A percentile compares a stretch with the other conserved stretches of the same genome.
Evolutionary conservation across 2,329 filamentous ascomycete genomes (phyloP).

Genomic region (Cladophialophora yegresii): DNA sequence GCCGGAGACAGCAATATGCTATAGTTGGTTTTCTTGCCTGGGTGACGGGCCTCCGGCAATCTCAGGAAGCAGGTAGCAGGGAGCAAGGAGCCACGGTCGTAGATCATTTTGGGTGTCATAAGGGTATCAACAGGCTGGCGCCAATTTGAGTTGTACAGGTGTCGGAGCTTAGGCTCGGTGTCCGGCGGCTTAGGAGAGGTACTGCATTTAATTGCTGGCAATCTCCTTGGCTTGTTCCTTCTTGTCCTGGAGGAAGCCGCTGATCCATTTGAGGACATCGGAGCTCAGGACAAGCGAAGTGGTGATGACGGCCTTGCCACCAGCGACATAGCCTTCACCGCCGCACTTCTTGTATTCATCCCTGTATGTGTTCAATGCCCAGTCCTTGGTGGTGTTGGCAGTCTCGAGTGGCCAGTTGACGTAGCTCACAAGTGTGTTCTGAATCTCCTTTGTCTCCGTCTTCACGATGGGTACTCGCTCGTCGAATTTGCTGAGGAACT

Average conservation of each 20-base stretch:
- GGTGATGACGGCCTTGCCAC: slow-evolving; percentile 68
- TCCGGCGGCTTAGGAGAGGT: not conserved
- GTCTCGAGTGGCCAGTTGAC: slow-evolving; percentile 66
- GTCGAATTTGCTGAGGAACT: slow-evolving; percentile 70
- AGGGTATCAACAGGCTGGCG: slow-evolving; percentile 23
- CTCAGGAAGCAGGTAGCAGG: not conserved
- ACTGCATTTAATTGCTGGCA: slow-evolving; percentile 23
- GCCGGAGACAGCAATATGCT: not conserved
- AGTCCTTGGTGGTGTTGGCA: slow-evolving; percentile 57
- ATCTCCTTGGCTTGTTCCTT: slow-evolving; percentile 63
- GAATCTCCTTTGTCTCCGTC: slow-evolving; percentile 72
- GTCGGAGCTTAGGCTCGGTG: not conserved
- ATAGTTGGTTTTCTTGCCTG: not conserved
- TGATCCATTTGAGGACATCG: slow-evolving; percentile 65
- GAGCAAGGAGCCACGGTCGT: not conserved
- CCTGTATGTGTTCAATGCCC: slow-evolving; percentile 48
- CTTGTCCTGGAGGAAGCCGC: slow-evolving; percentile 61
- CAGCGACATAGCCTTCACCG: slow-evolving; percentile 63
- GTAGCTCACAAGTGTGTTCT: slow-evolving; percentile 62
- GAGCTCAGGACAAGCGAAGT: slow-evolving; percentile 67
- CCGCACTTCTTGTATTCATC: slow-evolving; percentile 52
- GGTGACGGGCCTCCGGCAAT: not conserved
- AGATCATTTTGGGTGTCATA: not conserved
- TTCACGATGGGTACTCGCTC: slow-evolving; percentile 71
- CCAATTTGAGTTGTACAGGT: slow-evolving; percentile 17